Conservation (phyloP, 2,329 filamentous ascomycete species). For the Nigrospora sphaerica region DNA sequence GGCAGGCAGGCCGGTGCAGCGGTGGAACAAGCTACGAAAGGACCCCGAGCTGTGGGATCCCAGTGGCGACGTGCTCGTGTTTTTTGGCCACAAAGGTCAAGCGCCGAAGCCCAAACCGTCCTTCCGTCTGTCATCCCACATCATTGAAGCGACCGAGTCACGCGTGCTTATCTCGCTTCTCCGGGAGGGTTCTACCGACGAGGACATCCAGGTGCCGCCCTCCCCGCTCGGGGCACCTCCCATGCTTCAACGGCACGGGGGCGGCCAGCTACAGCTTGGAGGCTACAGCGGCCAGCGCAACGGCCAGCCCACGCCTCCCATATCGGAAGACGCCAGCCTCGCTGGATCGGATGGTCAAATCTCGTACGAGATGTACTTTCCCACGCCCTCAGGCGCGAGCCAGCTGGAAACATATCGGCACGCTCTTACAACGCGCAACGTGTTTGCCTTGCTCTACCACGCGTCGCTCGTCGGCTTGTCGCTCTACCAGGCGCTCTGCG, state of each 20-base stretch:
- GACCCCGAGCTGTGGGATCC: slow-evolving; percentile 56
- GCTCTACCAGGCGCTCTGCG: slow-evolving; percentile 54
- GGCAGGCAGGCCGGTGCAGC: slow-evolving; percentile 36
- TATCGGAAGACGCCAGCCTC: slow-evolving; percentile 34
- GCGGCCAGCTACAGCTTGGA: slow-evolving; percentile 12
- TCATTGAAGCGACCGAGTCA: slow-evolving; percentile 51
- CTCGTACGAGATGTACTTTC: slow-evolving; percentile 57
- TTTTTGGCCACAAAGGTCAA: slow-evolving; percentile 39
- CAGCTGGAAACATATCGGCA: slow-evolving; percentile 44
- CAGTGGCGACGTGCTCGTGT: slow-evolving; percentile 53
- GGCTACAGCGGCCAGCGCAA: slow-evolving; percentile 14
- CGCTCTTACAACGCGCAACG: slow-evolving; percentile 61
- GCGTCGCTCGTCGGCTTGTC: slow-evolving; percentile 59
- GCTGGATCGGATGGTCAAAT: slow-evolving; percentile 45
- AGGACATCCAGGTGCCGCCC: slow-evolving; percentile 32
- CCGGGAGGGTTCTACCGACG: slow-evolving; percentile 44
- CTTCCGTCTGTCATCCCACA: slow-evolving; percentile 50
- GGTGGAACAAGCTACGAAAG: slow-evolving; percentile 52
- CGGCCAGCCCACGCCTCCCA: slow-evolving; percentile 34
- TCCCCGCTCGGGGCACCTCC: slow-evolving; percentile 34
- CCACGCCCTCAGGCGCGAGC: slow-evolving; percentile 42
- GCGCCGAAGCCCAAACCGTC: slow-evolving; percentile 40
- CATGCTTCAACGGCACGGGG: slow-evolving; percentile 27
- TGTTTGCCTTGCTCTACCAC: slow-evolving; percentile 58
- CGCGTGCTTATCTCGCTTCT: slow-evolving; percentile 44